Conservation (phyloP, 164 flowering plant genomes). For the Aristolochia fimbriata region DNA sequence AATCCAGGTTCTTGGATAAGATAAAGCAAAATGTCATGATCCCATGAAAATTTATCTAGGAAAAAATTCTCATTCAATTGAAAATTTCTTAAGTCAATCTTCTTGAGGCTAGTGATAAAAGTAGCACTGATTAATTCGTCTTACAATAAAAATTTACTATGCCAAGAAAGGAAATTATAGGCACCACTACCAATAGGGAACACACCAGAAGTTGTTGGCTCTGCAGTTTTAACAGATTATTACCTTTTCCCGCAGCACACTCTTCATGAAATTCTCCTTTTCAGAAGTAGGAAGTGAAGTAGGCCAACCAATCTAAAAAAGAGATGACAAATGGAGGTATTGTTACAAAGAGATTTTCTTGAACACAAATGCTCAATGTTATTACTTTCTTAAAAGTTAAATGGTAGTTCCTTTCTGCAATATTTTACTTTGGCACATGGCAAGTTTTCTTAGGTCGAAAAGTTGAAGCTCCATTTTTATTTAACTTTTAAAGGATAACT, state of each 20-base stretch:
- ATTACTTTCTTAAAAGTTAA: background rate
- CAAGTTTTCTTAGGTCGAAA: background rate
- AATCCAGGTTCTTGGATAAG: too few relatives aligned
- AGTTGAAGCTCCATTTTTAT: background rate
- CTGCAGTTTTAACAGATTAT: background rate
- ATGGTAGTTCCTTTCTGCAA: background rate
- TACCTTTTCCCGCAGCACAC: conserved; percentile 78
- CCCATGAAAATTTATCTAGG: too few relatives aligned
- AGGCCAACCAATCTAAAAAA: conserved; percentile 91
- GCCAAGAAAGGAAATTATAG: too few relatives aligned
- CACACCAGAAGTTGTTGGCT: background rate
- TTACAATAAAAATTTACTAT: too few relatives aligned
- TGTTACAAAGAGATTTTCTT: too few relatives aligned
- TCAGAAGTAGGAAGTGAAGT: conserved; percentile 83
- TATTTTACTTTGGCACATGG: background rate
- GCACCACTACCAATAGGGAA: background rate
- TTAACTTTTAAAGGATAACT: background rate
- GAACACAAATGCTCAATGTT: background rate
- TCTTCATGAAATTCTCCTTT: conserved; percentile 56
- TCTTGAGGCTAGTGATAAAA: background rate
- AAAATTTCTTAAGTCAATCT: background rate
- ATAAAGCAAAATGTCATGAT: too few relatives aligned
- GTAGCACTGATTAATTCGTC: background rate
- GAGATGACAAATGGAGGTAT: background rate
- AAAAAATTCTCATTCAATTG: too few relatives aligned